Evolutionary conservation across 2,329 filamentous ascomycete genomes (phyloP).

Genomic region (Scorias spongiosa): DNA sequence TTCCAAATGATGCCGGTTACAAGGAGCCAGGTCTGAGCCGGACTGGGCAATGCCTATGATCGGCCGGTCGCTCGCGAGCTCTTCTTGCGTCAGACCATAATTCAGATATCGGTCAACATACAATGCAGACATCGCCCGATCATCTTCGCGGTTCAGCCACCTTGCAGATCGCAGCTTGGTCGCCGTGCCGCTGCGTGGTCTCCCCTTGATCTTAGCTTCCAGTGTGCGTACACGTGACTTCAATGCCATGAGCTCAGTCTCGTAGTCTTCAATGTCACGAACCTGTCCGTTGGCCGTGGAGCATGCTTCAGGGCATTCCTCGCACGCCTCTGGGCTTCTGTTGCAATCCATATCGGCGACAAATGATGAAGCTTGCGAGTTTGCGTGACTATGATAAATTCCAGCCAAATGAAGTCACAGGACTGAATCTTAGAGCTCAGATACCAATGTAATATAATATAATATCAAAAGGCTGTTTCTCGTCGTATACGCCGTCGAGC

Average conservation of each 20-base stretch:
- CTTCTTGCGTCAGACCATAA: slow-evolving; percentile 16
- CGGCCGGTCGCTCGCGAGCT: slow-evolving; percentile 14
- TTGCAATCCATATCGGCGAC: background rate
- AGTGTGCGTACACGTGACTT: slow-evolving; percentile 15
- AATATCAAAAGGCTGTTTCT: too few relatives aligned
- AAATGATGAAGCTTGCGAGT: too few relatives aligned
- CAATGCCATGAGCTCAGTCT: slow-evolving; percentile 13
- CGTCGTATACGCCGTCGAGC: too few relatives aligned
- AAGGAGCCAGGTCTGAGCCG: slow-evolving; percentile 17
- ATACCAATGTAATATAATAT: too few relatives aligned
- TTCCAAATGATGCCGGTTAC: slow-evolving; percentile 16
- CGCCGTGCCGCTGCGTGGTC: slow-evolving; percentile 5
- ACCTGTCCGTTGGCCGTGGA: background rate
- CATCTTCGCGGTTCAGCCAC: slow-evolving; percentile 17
- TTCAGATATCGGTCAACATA: slow-evolving; percentile 19
- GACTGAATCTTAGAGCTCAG: too few relatives aligned
- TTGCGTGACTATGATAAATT: too few relatives aligned
- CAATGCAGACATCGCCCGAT: slow-evolving; percentile 15
- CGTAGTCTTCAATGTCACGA: slow-evolving; percentile 18
- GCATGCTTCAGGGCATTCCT: background rate
- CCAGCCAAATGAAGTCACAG: too few relatives aligned
- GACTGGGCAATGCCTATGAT: slow-evolving; percentile 19
- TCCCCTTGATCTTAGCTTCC: slow-evolving; percentile 12
- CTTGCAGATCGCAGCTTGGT: slow-evolving; percentile 13
- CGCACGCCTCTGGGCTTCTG: background rate